Evolutionary conservation across 2,329 filamentous ascomycete species (phyloP).

Genomic region (Cordyceps tenuipes): DNA sequence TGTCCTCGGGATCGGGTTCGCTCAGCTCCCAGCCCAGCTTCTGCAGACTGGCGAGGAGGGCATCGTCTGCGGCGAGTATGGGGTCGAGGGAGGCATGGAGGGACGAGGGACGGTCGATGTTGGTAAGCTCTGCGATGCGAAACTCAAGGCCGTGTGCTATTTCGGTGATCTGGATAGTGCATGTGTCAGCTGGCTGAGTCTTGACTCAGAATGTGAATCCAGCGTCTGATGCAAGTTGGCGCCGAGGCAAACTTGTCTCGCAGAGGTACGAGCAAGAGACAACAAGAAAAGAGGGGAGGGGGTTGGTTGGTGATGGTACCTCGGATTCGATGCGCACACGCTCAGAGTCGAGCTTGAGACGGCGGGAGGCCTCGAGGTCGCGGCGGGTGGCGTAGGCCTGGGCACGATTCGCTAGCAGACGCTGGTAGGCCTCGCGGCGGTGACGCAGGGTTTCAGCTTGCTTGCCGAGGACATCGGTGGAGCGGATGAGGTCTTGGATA

Average conservation of each 20-base stretch:
- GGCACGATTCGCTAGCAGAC: constrained; percentile 35
- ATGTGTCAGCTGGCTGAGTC: not conserved
- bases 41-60: constrained; percentile 54
- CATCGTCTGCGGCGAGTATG: constrained; percentile 54
- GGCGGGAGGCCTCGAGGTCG: constrained; percentile 21
- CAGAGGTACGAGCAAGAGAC: not conserved
- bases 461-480: constrained; percentile 55
- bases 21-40: constrained; percentile 57
- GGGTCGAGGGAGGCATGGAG: constrained; percentile 41
- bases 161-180: constrained; percentile 35
- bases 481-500: constrained; percentile 54
- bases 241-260: constrained; percentile 1
- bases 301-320: constrained; percentile 21
- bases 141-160: constrained; percentile 39
- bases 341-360: constrained; percentile 27
- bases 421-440: constrained; percentile 52
- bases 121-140: constrained; percentile 40
- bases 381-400: constrained; percentile 23
- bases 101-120: constrained; percentile 34
- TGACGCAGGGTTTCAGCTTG: constrained; percentile 53
- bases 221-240: not conserved
- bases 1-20: constrained; percentile 41
- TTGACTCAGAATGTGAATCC: too few relatives aligned
- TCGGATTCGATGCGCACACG: constrained; percentile 33
- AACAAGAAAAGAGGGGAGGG: too few relatives aligned